phyloP scores from a whole-genome alignment of 1,139 yeast genomes.

The Candida glucosophila region DNA sequence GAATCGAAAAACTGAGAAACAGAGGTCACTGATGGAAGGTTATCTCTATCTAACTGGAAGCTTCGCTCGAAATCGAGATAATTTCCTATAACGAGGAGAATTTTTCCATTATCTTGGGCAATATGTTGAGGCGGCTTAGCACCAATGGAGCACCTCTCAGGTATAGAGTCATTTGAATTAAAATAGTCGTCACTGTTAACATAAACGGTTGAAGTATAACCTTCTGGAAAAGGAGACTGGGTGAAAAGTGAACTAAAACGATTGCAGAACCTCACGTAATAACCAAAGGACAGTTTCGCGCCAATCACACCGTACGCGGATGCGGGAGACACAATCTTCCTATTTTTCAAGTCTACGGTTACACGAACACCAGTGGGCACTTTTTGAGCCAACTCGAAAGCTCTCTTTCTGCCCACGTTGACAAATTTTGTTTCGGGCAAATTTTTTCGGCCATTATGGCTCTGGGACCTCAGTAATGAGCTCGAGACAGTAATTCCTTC shows the following conservation, averaged over 20 bases:
- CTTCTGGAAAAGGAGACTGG: conserved; percentile 56
- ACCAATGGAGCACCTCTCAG: too few relatives aligned
- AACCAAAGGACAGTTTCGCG: conserved; percentile 59
- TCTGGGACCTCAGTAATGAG: conserved; percentile 28
- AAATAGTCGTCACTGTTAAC: conserved; percentile 62
- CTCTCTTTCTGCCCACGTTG: conserved; percentile 57
- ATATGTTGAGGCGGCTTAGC: too few relatives aligned
- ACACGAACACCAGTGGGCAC: conserved; percentile 77
- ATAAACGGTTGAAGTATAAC: conserved; percentile 62
- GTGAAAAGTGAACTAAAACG: conserved; percentile 61
- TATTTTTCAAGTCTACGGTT: conserved; percentile 60
- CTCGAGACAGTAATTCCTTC: conserved; percentile 72
- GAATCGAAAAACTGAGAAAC: conserved; percentile 67
- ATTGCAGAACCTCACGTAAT: conserved; percentile 61
- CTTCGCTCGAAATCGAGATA: conserved; percentile 48
- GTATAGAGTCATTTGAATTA: conserved; percentile 7
- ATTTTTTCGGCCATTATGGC: conserved; percentile 28
- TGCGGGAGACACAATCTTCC: conserved; percentile 59
- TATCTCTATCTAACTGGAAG: conserved; percentile 39
- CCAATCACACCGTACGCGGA: conserved; percentile 65
- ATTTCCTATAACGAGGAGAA: conserved; percentile 55
- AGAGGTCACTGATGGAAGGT: conserved; percentile 43
- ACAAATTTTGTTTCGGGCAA: conserved; percentile 61
- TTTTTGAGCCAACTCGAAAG: conserved; percentile 49
- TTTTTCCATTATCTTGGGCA: conserved; percentile 14